A percentile compares a stretch with the other conserved stretches of the same genome.
phyloP scores from a whole-genome alignment of 2,329 filamentous ascomycete species.

The Penicillium sp. region DNA sequence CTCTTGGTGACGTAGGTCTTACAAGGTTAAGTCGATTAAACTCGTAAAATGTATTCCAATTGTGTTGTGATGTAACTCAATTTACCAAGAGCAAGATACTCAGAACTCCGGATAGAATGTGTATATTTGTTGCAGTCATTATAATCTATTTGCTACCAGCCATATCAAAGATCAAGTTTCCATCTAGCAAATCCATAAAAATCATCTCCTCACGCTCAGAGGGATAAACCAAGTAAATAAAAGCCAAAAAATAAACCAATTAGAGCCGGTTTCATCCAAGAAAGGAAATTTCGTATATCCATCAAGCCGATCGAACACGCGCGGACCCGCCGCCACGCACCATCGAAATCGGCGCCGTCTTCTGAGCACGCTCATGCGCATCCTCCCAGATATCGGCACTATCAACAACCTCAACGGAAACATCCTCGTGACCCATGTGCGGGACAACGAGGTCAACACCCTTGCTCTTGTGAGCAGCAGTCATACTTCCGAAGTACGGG shows the following conservation, averaged over 20 bases:
- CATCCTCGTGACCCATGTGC: constrained; percentile 24
- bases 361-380: neutral
- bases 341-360: neutral
- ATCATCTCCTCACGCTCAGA: neutral
- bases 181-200: neutral
- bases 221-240: neutral
- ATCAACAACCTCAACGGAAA: neutral
- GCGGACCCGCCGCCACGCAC: neutral
- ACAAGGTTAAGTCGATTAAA: neutral
- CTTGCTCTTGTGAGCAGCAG: constrained; percentile 23
- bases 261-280: neutral
- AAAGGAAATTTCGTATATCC: neutral
- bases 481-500: constrained; percentile 36
- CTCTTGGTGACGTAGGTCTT: constrained; percentile 28
- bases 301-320: neutral
- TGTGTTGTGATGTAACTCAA: neutral
- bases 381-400: neutral
- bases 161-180: neutral
- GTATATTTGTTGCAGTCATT: neutral
- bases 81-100: neutral
- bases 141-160: neutral
- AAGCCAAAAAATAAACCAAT: neutral
- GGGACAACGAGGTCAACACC: constrained; percentile 44
- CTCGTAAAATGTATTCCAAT: neutral
- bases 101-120: neutral